These are phyloP conservation scores for Malassezia obtusa DNA, from an alignment of 1,284 basidiomycete genomes.

Conservation along the genomic window DNA sequence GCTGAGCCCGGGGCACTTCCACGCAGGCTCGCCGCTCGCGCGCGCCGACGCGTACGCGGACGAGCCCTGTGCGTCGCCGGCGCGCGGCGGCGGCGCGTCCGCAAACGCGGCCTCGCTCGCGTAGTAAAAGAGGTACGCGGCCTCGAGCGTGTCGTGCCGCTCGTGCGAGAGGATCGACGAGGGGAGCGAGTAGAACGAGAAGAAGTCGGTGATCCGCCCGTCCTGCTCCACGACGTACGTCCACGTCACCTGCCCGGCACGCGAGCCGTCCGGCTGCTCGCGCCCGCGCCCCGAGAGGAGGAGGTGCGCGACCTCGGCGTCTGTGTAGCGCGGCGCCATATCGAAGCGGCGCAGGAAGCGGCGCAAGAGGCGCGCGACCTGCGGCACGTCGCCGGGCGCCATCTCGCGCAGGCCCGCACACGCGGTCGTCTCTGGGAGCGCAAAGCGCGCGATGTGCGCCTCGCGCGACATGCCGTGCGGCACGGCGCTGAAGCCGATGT, in stretches of 20 bases:
- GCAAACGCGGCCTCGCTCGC: slow-evolving; percentile 48
- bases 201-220: slow-evolving; percentile 81
- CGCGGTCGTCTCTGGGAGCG: slow-evolving; percentile 20
- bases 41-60: slow-evolving; percentile 3
- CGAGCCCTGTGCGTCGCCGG: not conserved
- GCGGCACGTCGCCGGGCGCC: slow-evolving; percentile 64
- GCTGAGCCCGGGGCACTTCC: slow-evolving; percentile 27
- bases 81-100: not conserved
- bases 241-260: slow-evolving; percentile 77
- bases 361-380: slow-evolving; percentile 65
- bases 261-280: slow-evolving; percentile 49
- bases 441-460: slow-evolving; percentile 26
- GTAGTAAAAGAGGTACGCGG: slow-evolving; percentile 89
- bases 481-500: slow-evolving; percentile 72
- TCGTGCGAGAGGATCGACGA: slow-evolving; percentile 64
- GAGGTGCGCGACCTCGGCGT: slow-evolving; percentile 77
- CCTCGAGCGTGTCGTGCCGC: slow-evolving; percentile 61
- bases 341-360: slow-evolving; percentile 78
- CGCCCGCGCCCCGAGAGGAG: slow-evolving; percentile 73
- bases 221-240: slow-evolving; percentile 83
- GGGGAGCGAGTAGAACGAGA: slow-evolving; percentile 93
- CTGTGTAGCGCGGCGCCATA: slow-evolving; percentile 65
- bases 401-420: slow-evolving; percentile 67
- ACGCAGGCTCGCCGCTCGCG: slow-evolving; percentile 10
- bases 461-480: slow-evolving; percentile 36